Evolutionary conservation across 1,284 basidiomycete species (phyloP), one percentile per base, ranked within the genome.

Genomic region (Irpex sp.): DNA sequence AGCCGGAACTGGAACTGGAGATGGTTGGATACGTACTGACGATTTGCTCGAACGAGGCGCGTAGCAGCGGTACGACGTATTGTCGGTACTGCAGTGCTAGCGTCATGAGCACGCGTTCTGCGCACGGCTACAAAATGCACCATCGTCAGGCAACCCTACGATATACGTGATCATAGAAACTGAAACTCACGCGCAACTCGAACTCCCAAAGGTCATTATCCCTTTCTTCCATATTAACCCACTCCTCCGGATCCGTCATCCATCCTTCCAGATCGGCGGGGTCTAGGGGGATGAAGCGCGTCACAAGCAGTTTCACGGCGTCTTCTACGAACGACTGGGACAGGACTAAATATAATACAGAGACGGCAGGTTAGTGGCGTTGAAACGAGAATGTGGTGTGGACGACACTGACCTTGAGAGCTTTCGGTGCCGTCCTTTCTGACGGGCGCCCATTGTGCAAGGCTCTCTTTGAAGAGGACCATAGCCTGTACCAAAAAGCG

Each of bases 141-240:
- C 31, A 6, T 26, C 26, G 3, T 26, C 26, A 26, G 26, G 3
- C 26, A 26, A 26, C 26, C 1, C 2, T 26, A 26, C 26, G 26
- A 26, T 26, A 26, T 26, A 26, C 26, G 26, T 26, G 26, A 26
- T 26, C 3, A 26, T 26, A 26, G 3, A 3, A 17, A 34, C 3
- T 31, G 44, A 37, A 61, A 75, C 88, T 60, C 69, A 95, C 94
- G 62, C 94, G 82, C 64, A 96, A 86, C 70, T 94, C 92, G 70
- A 85, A 96, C 64, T 93, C 88, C 94, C 94, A 97, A 64, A 89
- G 85, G 36, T 94, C 93, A 64, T 89, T 91, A 68, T 94, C 94
- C 66, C 89, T 91, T 65, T 92, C 91, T 75, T 96, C 93, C 1
- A 85, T 74, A 64, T 93, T 90, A 4, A 94, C 84, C 93, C 94